Conservation (phyloP, 805 yeast genomes). For the Yamadazyma phyllophila region DNA sequence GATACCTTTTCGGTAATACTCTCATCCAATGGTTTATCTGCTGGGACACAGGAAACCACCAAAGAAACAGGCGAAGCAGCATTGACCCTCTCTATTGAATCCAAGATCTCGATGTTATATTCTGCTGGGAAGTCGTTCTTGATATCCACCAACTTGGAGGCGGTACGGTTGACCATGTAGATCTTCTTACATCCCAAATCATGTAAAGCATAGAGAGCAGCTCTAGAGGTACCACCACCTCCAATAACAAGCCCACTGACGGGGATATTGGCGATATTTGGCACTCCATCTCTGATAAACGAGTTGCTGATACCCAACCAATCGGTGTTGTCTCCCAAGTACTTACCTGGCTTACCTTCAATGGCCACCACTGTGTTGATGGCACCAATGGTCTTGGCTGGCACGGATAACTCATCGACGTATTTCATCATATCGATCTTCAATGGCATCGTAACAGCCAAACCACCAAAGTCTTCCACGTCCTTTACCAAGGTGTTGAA, state of each 20-base stretch:
- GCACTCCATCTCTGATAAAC: slow-evolving; percentile 60
- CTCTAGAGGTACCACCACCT: slow-evolving; percentile 97
- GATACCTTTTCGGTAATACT: slow-evolving; percentile 48
- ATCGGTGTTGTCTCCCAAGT: slow-evolving; percentile 89
- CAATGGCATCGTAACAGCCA: slow-evolving; percentile 91
- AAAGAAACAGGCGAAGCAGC: slow-evolving; percentile 51
- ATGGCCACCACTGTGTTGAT: slow-evolving; percentile 76
- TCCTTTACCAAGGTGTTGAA: slow-evolving; percentile 45
- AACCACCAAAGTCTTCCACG: slow-evolving; percentile 74
- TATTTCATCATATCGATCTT: slow-evolving; percentile 75
- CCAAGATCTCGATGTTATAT: slow-evolving; percentile 59
- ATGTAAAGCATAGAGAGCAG: slow-evolving; percentile 85
- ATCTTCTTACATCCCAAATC: slow-evolving; percentile 74
- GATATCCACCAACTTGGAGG: slow-evolving; percentile 58
- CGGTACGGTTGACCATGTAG: slow-evolving; percentile 79
- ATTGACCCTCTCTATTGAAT: slow-evolving; percentile 44
- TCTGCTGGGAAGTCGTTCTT: slow-evolving; percentile 57
- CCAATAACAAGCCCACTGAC: slow-evolving; percentile 81
- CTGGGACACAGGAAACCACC: slow-evolving; percentile 81
- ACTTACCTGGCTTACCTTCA: slow-evolving; percentile 33
- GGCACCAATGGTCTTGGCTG: slow-evolving; percentile 86
- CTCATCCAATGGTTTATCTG: slow-evolving; percentile 65
- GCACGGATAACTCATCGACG: slow-evolving; percentile 63
- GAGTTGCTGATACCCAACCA: slow-evolving; percentile 86
- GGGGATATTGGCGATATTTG: slow-evolving; percentile 31